Percentiles rank a stretch among this genome's conserved stretches.
Evolutionary conservation across 805 yeast species (phyloP).

Genomic region (Ogataea ganodermae): DNA sequence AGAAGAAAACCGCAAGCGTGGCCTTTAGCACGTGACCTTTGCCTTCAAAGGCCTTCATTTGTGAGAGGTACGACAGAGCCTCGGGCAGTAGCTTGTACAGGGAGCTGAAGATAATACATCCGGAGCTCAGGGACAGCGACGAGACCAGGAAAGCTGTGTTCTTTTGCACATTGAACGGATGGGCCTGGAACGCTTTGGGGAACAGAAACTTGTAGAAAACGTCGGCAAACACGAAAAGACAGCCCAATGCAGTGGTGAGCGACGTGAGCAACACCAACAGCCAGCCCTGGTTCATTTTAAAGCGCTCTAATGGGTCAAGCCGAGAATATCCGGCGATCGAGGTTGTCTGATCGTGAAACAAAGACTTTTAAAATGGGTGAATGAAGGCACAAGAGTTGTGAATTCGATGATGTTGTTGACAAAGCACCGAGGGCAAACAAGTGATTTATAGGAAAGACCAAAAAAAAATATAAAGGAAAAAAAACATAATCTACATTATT

Average conservation of each 20-base stretch:
- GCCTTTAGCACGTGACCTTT: conserved; percentile 38
- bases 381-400: too few species aligned
- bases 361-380: too few species aligned
- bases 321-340: too few species aligned
- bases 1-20: conserved; percentile 42
- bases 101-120: conserved; percentile 80
- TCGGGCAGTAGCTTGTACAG: conserved; percentile 77
- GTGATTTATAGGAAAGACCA: too few species aligned
- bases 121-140: conserved; percentile 76
- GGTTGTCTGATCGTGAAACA: too few species aligned
- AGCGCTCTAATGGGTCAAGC: too few species aligned
- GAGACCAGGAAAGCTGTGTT: conserved; percentile 69
- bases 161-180: conserved; percentile 55
- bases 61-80: conserved; percentile 47
- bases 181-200: conserved; percentile 38
- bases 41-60: conserved; percentile 30
- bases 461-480: neutral
- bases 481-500: neutral
- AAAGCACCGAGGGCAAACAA: too few species aligned
- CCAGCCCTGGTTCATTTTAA: conserved; percentile 57
- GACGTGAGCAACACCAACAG: conserved; percentile 64
- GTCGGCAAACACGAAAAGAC: conserved; percentile 64
- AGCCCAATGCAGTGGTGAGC: conserved; percentile 69
- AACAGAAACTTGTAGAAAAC: conserved; percentile 50
- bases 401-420: too few species aligned